Conservation (phyloP, 495 filamentous ascomycete species). For the Xylaria palmicola region DNA sequence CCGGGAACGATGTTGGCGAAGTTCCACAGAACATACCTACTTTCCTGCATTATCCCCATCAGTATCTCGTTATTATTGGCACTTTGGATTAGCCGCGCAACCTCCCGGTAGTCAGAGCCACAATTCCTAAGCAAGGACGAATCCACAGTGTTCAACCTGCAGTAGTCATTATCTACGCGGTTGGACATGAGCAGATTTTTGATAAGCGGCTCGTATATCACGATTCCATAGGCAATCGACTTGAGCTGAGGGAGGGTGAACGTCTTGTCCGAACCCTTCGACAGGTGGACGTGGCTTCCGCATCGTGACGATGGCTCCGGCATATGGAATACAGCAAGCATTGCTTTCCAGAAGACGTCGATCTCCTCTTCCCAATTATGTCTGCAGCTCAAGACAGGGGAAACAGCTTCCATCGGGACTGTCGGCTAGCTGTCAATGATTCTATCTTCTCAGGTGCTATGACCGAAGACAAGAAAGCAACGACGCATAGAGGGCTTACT, state of each 20-base stretch:
- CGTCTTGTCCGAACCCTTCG: slow-evolving; percentile 11
- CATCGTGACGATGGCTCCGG: slow-evolving; percentile 12
- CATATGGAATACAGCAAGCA: slow-evolving; percentile 21
- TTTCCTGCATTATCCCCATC: slow-evolving; percentile 19
- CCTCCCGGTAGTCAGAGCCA: not conserved
- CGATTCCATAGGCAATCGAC: slow-evolving; percentile 20
- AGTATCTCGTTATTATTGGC: slow-evolving; percentile 9
- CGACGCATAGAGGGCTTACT: not conserved
- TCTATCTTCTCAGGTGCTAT: not conserved
- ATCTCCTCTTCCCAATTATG: slow-evolving; percentile 11
- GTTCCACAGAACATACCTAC: slow-evolving; percentile 25
- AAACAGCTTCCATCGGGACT: slow-evolving; percentile 27
- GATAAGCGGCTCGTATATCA: slow-evolving; percentile 20
- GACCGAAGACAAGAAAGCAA: not conserved
- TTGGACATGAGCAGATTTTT: slow-evolving; percentile 10
- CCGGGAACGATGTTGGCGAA: slow-evolving; percentile 22
- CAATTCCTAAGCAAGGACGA: slow-evolving; percentile 4
- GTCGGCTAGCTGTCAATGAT: slow-evolving; percentile 1
- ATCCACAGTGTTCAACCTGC: slow-evolving; percentile 12
- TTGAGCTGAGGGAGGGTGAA: slow-evolving; percentile 20
- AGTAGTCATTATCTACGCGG: slow-evolving; percentile 21
- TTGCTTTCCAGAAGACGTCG: slow-evolving; percentile 22
- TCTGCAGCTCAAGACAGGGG: slow-evolving; percentile 17
- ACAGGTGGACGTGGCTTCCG: slow-evolving; percentile 23
- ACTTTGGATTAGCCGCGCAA: slow-evolving; percentile 18